phyloP scores from a whole-genome alignment of 163 green algal species.

The Prototheca stagnorum region DNA sequence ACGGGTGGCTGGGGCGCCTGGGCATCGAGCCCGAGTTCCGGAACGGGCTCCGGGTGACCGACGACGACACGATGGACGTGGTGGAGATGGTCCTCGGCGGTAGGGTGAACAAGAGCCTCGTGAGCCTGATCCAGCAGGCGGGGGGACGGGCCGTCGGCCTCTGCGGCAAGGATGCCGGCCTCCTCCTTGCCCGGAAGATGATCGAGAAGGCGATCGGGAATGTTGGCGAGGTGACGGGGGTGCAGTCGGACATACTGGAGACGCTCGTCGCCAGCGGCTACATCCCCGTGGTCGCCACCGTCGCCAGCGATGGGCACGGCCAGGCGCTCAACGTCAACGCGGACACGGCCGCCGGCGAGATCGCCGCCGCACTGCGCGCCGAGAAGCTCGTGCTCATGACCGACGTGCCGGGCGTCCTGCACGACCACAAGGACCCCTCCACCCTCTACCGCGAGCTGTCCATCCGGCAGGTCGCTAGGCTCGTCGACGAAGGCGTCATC shows the following conservation, averaged over 20 bases:
- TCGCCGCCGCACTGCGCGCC: constrained; percentile 77
- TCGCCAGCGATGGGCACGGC: constrained; percentile 62
- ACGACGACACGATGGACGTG: constrained; percentile 91
- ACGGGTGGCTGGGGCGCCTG: constrained; percentile 86
- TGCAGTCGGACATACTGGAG: constrained; percentile 35
- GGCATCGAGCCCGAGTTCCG: constrained; percentile 90
- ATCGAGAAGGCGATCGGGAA: constrained; percentile 74
- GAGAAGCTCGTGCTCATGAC: constrained; percentile 99
- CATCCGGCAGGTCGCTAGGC: constrained; percentile 56
- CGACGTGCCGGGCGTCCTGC: constrained; percentile 89
- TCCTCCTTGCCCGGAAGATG: constrained; percentile 70
- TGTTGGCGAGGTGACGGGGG: constrained; percentile 80
- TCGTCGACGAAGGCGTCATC: constrained; percentile 83
- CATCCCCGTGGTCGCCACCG: constrained; percentile 90
- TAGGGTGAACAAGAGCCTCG: constrained; percentile 93
- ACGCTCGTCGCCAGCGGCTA: constrained; percentile 55
- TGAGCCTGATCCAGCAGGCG: constrained; percentile 85
- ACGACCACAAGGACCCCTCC: constrained; percentile 74
- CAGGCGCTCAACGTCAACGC: constrained; percentile 98
- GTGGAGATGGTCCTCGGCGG: constrained; percentile 95
- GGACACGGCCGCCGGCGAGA: constrained; percentile 91
- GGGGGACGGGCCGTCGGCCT: constrained; percentile 84
- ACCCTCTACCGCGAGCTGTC: constrained; percentile 66
- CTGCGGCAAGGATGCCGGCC: constrained; percentile 80
- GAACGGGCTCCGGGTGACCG: constrained; percentile 91